A percentile compares a stretch with the other conserved stretches of the same genome.
These are phyloP conservation scores for Helicocarpus griseus DNA, from an alignment of 2,329 filamentous ascomycete species.

Conservation along the genomic window DNA sequence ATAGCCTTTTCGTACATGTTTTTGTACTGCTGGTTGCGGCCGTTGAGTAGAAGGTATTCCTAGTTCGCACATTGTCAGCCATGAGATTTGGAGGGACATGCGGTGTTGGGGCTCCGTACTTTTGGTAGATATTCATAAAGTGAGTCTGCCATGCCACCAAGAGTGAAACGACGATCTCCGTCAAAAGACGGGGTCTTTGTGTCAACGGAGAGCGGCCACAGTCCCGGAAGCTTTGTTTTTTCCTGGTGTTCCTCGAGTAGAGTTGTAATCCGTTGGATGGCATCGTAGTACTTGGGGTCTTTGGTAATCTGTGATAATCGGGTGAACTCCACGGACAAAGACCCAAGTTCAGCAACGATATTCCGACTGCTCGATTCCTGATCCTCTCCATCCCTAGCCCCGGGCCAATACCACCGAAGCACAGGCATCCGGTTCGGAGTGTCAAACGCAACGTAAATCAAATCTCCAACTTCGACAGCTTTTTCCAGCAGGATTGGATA, in stretches of 20 bases:
- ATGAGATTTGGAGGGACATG: background rate
- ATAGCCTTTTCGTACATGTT: constrained; percentile 61
- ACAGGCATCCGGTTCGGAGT: constrained; percentile 20
- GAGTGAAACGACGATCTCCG: constrained; percentile 35
- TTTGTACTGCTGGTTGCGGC: constrained; percentile 53
- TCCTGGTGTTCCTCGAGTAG: constrained; percentile 24
- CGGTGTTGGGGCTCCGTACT: constrained; percentile 35
- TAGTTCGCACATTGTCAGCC: constrained; percentile 1
- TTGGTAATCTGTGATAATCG: constrained; percentile 30
- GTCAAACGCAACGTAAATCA: constrained; percentile 40
- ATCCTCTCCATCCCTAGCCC: constrained; percentile 13
- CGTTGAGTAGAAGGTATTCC: constrained; percentile 59
- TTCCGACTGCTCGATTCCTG: constrained; percentile 19
- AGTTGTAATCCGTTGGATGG: constrained; percentile 26
- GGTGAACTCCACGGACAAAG: constrained; percentile 34
- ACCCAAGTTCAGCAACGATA: constrained; percentile 29
- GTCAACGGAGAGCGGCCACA: constrained; percentile 31
- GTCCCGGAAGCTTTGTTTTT: constrained; percentile 26
- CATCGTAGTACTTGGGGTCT: constrained; percentile 30
- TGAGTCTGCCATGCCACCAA: constrained; percentile 48
- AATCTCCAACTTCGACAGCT: constrained; percentile 44
- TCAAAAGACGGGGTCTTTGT: constrained; percentile 16
- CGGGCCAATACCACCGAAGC: constrained; percentile 16
- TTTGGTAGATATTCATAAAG: constrained; percentile 52
- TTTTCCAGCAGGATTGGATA: constrained; percentile 41